Base-by-base conservation (phyloP, 495 filamentous ascomycete genomes). In the Aspergillus hancockii region DNA sequence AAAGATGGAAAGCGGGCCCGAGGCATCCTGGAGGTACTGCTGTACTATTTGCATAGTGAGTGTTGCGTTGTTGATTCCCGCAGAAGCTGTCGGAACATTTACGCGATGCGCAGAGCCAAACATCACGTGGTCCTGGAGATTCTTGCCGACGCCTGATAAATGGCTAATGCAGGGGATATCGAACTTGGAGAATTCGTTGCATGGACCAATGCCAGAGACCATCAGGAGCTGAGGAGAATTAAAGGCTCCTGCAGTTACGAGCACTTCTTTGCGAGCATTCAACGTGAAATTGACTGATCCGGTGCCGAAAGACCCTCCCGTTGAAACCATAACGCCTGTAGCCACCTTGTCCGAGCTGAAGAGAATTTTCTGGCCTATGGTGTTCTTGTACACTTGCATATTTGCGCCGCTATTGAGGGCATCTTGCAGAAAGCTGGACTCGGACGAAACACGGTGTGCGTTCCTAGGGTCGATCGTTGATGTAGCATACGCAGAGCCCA, bases 201-300 rank as follows among this genome's bases (percentile, higher is more conserved):
- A 62, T 0, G 75, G 76, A 0, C 82, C 82, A 50, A 84, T 66
- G 0, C 81, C 81, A 13, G 79, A 82, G 18, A 81, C 69, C 63
- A 81, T 77, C 5, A 84, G 60, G 13, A 84, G 54, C 54, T 81
- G 79, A 0, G 81, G 79, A 22, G 76, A 75, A 9, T 75, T 69
- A 52, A 83, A 71, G 7, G 59, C 74, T 8, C 83, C 83, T 3
- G 82, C 80, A 6, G 82, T 80, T 0, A 87, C 23, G 40, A 88
- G 83, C 50, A 88, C 78, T 64, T 87, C 84, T 52, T 79, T 77
- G 3, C 57, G 67, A 8, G 83, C 82, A 3, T 49, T 59, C 2
- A 83, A 63, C 4, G 63, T 76, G 68, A 73, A 81, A 13, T 70
- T 53, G 14, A 73, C 22, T 0, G 67, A 66, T 4, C 53, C 54